A percentile compares a stretch with the other conserved stretches of the same genome.
phyloP scores from a whole-genome alignment of 768 basidiomycete genomes.

The Suillus weaverae region DNA sequence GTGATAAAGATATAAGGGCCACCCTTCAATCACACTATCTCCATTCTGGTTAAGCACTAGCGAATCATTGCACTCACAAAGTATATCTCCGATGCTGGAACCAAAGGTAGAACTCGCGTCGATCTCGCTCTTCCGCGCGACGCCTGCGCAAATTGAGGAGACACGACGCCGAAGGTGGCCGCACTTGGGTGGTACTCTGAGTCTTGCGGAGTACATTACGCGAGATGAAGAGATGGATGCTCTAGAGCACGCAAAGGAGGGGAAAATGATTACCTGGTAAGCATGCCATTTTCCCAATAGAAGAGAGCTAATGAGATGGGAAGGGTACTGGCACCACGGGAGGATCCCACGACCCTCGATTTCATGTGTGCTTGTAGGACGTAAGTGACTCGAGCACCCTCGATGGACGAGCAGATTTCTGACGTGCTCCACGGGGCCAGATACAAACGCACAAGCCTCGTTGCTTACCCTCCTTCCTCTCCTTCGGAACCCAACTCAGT shows the following conservation, averaged over 20 bases:
- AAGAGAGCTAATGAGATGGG: neutral
- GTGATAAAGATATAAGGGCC: neutral
- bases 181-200: conserved; percentile 46
- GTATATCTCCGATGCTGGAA: neutral
- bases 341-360: conserved; percentile 43
- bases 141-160: conserved; percentile 43
- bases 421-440: conserved; percentile 17
- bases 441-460: conserved; percentile 34
- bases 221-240: conserved; percentile 41
- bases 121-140: conserved; percentile 49
- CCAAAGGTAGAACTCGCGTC: conserved; percentile 17
- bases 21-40: neutral
- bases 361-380: conserved; percentile 65
- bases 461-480: conserved; percentile 27
- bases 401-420: neutral
- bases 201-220: conserved; percentile 46
- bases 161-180: conserved; percentile 39
- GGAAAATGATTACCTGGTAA: conserved; percentile 53
- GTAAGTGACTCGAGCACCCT: conserved; percentile 36
- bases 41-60: neutral
- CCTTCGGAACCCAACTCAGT: conserved; percentile 4
- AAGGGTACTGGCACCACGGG: conserved; percentile 60
- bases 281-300: neutral
- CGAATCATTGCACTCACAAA: neutral
- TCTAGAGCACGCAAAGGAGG: conserved; percentile 45